Evolutionary conservation across 345 rosid species (phyloP), one percentile per base, ranked within the genome.

Genomic region (Lepidium didymum): DNA sequence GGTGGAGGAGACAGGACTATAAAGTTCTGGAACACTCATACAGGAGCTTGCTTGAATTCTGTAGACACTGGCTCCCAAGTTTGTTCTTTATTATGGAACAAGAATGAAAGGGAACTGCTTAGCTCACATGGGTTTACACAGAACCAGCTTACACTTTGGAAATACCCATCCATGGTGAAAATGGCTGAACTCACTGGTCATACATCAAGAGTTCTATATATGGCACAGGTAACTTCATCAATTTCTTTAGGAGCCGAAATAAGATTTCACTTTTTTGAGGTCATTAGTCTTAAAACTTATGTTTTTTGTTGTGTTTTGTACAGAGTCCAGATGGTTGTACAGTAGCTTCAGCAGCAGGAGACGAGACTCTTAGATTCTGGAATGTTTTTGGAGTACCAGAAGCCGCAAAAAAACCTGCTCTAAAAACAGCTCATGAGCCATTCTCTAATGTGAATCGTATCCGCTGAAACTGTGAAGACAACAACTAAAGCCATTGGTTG

Each of bases 251-350:
- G 21, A 42, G 19, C 3, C n/a, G 23, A 25, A 37, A 37, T 4
- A 11, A 15, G 27, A 14, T 25, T 37, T 21, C 36, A 6, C 23
- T 21, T 51, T 67, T 51, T 68, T 65, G 36, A 43, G 40, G 40
- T 53, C 49, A 12, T 21, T 10, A 8, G 36, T 61, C 10, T 23
- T 72, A 19, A 55, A 72, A 4, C 4, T 52, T 25, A 52, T 34
- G 40, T 34, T 70, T 7, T 21, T 42, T 50, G 36, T 51, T 60
- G 61, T 51, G 33, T 18, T 31, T 51, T 37, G 13, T 55, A 25
- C 74, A 82, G 82, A 84, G 91, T 49, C 91, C 91, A 12, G 86
- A 86, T 81, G 88, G 91, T 27, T 80, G 79, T 67, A 81, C 87
- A 2, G 89, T 84, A 10, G 89, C 92, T 27, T 73, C 92, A 7